Percentiles rank a stretch among this genome's conserved stretches.
Evolutionary conservation across 208 protist genomes (phyloP).

Genomic region (Leishmania tarentolae): DNA sequence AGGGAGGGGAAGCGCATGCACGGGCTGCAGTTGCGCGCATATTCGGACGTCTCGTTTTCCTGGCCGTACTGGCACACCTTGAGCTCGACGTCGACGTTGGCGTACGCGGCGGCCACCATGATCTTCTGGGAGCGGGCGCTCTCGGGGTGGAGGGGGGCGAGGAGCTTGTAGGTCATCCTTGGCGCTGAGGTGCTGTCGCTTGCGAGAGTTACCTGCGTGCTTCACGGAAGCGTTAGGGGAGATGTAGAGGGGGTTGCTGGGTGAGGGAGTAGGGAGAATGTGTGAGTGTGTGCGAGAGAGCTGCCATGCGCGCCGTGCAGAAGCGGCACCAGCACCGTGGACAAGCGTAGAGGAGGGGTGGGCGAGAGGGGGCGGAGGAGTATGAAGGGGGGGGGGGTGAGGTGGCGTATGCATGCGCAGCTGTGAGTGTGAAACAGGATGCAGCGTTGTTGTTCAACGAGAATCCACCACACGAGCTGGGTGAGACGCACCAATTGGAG

Average conservation of each 20-base stretch:
- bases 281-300: neutral
- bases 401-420: too few species aligned
- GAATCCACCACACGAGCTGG: too few species aligned
- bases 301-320: too few species aligned
- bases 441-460: too few species aligned
- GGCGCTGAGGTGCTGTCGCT: neutral
- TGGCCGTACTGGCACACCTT: conserved; percentile 46
- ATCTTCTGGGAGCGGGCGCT: conserved; percentile 63
- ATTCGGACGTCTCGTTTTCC: conserved; percentile 72
- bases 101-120: conserved; percentile 61
- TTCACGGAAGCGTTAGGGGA: neutral
- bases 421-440: too few species aligned
- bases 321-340: too few species aligned
- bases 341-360: too few species aligned
- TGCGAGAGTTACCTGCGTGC: neutral
- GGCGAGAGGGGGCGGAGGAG: too few species aligned
- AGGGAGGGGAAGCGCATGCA: conserved; percentile 68
- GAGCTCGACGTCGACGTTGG: conserved; percentile 55
- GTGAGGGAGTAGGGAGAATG: neutral
- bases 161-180: conserved; percentile 51
- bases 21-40: conserved; percentile 67
- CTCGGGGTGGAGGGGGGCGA: conserved; percentile 35
- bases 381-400: too few species aligned
- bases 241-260: neutral
- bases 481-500: too few species aligned